These are phyloP conservation scores for Sclerotinia borealis DNA, from an alignment of 2,329 filamentous ascomycete species.

Conservation along the genomic window DNA sequence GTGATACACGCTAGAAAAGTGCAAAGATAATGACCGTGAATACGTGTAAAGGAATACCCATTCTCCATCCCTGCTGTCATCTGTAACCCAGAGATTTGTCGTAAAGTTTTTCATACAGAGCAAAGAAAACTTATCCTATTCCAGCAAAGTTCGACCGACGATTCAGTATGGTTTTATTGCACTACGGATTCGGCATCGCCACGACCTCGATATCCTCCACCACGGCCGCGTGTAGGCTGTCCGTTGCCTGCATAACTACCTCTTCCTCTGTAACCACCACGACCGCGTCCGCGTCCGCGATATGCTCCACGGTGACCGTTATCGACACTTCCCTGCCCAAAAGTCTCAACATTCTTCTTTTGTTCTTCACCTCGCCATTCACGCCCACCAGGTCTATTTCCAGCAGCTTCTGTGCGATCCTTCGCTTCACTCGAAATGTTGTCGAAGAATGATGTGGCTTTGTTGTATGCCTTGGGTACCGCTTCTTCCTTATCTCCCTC, in stretches of 20 bases:
- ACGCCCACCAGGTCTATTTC: slow-evolving; percentile 64
- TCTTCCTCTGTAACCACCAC: slow-evolving; percentile 35
- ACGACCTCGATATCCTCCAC: slow-evolving; percentile 28
- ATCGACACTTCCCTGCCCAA: slow-evolving; percentile 93
- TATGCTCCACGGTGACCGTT: slow-evolving; percentile 67
- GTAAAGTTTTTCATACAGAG: slow-evolving; percentile 27
- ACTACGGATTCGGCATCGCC: slow-evolving; percentile 23
- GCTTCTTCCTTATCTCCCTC: slow-evolving; percentile 33
- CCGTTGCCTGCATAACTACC: slow-evolving; percentile 23
- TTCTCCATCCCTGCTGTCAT: slow-evolving; percentile 13
- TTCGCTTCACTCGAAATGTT: slow-evolving; percentile 94
- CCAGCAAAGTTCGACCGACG: slow-evolving; percentile 8
- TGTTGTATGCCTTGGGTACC: slow-evolving; percentile 66
- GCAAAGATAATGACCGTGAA: slow-evolving; percentile 19
- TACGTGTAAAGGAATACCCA: slow-evolving; percentile 17
- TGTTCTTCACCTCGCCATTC: slow-evolving; percentile 92
- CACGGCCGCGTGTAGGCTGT: slow-evolving; percentile 26
- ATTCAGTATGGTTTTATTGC: slow-evolving; percentile 19
- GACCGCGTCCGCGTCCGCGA: slow-evolving; percentile 66
- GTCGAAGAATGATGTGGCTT: slow-evolving; percentile 87
- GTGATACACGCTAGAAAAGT: slow-evolving; percentile 24
- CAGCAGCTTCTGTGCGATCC: slow-evolving; percentile 71
- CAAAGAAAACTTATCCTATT: slow-evolving; percentile 21
- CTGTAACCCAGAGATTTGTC: slow-evolving; percentile 21
- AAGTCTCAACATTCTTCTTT: slow-evolving; percentile 94